Percentiles rank a stretch among this genome's conserved stretches.
These are phyloP conservation scores for Kappamyces sp. DNA, from an alignment of 192 early-diverging fungal genomes.

Conservation along the genomic window DNA sequence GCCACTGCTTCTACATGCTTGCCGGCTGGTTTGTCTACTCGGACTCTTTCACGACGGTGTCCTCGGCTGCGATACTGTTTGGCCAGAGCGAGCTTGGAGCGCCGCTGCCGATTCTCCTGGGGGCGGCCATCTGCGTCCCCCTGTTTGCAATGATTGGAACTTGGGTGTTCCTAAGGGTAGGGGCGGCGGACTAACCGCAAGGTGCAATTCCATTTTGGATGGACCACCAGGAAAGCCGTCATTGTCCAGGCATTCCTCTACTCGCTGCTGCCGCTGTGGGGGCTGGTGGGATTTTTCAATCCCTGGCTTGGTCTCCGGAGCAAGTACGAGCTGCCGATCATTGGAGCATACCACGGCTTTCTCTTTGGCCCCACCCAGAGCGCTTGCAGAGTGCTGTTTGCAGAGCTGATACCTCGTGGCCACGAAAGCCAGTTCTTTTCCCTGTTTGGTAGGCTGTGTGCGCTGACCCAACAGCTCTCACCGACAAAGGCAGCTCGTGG, in stretches of 20 bases:
- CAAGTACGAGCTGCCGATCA: constrained; percentile 50
- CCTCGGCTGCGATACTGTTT: constrained; percentile 49
- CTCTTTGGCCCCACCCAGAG: constrained; percentile 42
- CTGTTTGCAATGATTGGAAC: constrained; percentile 46
- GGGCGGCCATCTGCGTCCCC: constrained; percentile 51
- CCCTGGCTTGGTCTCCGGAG: constrained; percentile 46
- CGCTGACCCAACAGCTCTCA: constrained; percentile 20
- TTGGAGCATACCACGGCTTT: constrained; percentile 55
- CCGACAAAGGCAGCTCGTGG: constrained; percentile 64
- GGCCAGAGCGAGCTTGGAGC: constrained; percentile 47
- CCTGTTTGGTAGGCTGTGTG: constrained; percentile 46
- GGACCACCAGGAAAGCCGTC: constrained; percentile 47
- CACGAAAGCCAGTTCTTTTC: constrained; percentile 66
- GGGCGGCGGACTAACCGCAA: constrained; percentile 47
- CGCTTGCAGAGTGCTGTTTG: constrained; percentile 57
- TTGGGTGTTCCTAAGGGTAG: constrained; percentile 34
- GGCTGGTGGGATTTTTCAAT: constrained; percentile 37
- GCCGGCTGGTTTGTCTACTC: constrained; percentile 63
- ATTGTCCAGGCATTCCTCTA: constrained; percentile 44
- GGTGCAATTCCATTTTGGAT: constrained; percentile 41
- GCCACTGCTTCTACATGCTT: constrained; percentile 54
- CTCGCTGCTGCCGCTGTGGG: constrained; percentile 52
- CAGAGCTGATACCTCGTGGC: constrained; percentile 58
- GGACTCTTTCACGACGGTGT: constrained; percentile 45
- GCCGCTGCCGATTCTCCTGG: constrained; percentile 39